Conservation (phyloP, 441 rosid species). For the Pelargonium fulgidum region DNA sequence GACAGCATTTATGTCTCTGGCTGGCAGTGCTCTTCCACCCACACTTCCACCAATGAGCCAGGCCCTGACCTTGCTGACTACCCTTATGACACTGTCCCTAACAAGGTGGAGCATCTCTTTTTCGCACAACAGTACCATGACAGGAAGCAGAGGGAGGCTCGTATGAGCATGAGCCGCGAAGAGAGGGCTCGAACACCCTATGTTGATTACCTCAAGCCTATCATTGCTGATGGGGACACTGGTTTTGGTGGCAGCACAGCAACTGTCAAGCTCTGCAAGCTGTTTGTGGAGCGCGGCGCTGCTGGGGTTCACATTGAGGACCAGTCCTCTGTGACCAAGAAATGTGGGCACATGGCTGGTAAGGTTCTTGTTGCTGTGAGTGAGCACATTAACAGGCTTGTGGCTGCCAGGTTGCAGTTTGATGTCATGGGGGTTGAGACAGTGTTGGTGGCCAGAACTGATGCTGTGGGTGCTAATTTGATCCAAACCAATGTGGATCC, state of each 20-base stretch:
- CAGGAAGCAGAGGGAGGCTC: slow-evolving; percentile 77
- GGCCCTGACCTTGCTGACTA: slow-evolving; percentile 96
- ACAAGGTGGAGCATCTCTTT: slow-evolving; percentile 84
- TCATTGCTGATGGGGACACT: slow-evolving; percentile 90
- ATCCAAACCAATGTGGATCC: slow-evolving; percentile 77
- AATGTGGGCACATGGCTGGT: slow-evolving; percentile 95
- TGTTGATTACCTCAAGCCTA: slow-evolving; percentile 78
- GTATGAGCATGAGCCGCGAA: slow-evolving; percentile 80
- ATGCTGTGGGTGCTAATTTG: slow-evolving; percentile 73
- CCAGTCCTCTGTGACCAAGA: slow-evolving; percentile 86
- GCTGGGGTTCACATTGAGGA: slow-evolving; percentile 94
- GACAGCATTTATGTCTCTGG: slow-evolving; percentile 88
- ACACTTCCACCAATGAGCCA: slow-evolving; percentile 76
- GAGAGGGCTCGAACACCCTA: slow-evolving; percentile 79
- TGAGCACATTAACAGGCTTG: slow-evolving; percentile 82
- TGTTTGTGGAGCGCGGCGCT: slow-evolving; percentile 86
- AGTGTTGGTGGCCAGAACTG: slow-evolving; percentile 76
- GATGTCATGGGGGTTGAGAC: slow-evolving; percentile 94
- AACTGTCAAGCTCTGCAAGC: slow-evolving; percentile 87
- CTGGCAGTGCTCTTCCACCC: slow-evolving; percentile 97
- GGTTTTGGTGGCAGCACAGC: slow-evolving; percentile 92
- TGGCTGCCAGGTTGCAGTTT: slow-evolving; percentile 85
- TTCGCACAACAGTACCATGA: slow-evolving; percentile 91
- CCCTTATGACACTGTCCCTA: slow-evolving; percentile 87
- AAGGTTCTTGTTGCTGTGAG: slow-evolving; percentile 83